Percentiles rank a stretch among this genome's conserved stretches.
These are phyloP conservation scores for Rhypophila decipiens DNA, from an alignment of 495 filamentous ascomycete genomes.

Conservation along the genomic window DNA sequence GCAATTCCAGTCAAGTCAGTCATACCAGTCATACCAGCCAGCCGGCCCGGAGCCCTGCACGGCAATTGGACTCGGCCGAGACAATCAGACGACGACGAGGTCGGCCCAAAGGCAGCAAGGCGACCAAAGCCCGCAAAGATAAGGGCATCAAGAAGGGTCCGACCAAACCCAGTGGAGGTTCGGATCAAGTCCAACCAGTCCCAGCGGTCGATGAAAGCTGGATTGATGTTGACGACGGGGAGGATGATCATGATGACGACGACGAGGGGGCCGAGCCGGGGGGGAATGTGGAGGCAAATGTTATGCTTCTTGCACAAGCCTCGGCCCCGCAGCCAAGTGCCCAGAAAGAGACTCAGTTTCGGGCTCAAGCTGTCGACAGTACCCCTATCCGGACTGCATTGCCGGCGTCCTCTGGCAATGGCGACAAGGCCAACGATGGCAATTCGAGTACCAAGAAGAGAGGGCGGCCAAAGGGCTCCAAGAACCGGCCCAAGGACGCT, in stretches of 20 bases:
- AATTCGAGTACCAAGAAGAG: conserved; percentile 24
- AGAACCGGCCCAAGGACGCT: conserved; percentile 38
- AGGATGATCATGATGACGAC: conserved; percentile 16
- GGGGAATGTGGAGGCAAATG: conserved; percentile 19
- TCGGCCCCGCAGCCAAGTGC: conserved; percentile 5
- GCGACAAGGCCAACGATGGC: not conserved
- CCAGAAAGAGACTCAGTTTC: not conserved
- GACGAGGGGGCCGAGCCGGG: conserved; percentile 7
- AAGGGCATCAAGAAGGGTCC: conserved; percentile 46
- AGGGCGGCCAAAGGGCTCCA: conserved; percentile 42
- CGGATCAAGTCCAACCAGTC: not conserved
- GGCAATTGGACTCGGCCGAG: conserved; percentile 15
- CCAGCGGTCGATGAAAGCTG: conserved; percentile 18
- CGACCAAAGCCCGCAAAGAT: conserved; percentile 40
- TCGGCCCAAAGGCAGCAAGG: conserved; percentile 48
- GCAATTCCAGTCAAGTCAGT: conserved; percentile 14
- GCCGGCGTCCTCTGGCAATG: conserved; percentile 4
- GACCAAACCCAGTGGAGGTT: conserved; percentile 2
- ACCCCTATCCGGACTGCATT: conserved; percentile 10
- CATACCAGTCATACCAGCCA: no score
- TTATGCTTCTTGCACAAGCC: conserved; percentile 21
- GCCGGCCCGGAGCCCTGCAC: conserved; percentile 15
- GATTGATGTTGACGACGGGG: conserved; percentile 21
- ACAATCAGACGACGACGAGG: conserved; percentile 37
- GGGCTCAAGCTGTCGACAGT: not conserved